phyloP scores from a whole-genome alignment of 1,284 basidiomycete species.

The Tilletia caries region DNA sequence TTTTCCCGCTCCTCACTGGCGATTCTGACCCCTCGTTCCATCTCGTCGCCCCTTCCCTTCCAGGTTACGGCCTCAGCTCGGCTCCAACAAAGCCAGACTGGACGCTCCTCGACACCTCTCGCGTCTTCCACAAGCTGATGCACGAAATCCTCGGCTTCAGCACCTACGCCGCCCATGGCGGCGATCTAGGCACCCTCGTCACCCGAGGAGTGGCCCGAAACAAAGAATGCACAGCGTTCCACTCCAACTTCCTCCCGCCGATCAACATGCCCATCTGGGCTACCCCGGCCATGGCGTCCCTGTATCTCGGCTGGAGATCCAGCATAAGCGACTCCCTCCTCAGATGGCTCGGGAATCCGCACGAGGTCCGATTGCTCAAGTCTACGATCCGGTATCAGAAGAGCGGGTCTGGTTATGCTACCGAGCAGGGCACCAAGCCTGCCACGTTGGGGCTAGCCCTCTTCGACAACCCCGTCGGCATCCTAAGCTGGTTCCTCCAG shows the following conservation, averaged over 20 bases:
- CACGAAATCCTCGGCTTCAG: slow-evolving; percentile 30
- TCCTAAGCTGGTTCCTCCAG: slow-evolving; percentile 18
- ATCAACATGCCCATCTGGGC: slow-evolving; percentile 23
- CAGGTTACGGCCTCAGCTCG: slow-evolving; percentile 32
- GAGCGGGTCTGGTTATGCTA: slow-evolving; percentile 19
- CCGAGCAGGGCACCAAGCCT: slow-evolving; percentile 22
- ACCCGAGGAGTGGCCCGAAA: slow-evolving; percentile 32
- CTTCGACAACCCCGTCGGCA: slow-evolving; percentile 19
- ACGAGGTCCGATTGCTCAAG: neutral
- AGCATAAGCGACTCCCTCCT: too few relatives aligned
- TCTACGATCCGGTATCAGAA: neutral
- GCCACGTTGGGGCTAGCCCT: slow-evolving; percentile 21
- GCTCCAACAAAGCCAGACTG: slow-evolving; percentile 29
- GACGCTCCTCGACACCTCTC: slow-evolving; percentile 29
- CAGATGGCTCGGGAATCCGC: neutral
- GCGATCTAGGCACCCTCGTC: slow-evolving; percentile 40
- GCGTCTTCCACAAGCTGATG: slow-evolving; percentile 41
- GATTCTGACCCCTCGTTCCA: slow-evolving; percentile 28
- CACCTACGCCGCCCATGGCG: slow-evolving; percentile 40
- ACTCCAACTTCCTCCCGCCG: slow-evolving; percentile 36
- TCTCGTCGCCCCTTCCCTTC: slow-evolving; percentile 42
- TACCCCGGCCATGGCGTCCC: slow-evolving; percentile 22
- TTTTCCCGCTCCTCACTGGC: slow-evolving; percentile 23
- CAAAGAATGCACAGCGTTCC: slow-evolving; percentile 33
- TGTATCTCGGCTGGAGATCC: slow-evolving; percentile 14